Percentiles rank a stretch among this genome's conserved stretches.
Evolutionary conservation across 768 basidiomycete genomes (phyloP).

Genomic region (Suillus occidentalis): DNA sequence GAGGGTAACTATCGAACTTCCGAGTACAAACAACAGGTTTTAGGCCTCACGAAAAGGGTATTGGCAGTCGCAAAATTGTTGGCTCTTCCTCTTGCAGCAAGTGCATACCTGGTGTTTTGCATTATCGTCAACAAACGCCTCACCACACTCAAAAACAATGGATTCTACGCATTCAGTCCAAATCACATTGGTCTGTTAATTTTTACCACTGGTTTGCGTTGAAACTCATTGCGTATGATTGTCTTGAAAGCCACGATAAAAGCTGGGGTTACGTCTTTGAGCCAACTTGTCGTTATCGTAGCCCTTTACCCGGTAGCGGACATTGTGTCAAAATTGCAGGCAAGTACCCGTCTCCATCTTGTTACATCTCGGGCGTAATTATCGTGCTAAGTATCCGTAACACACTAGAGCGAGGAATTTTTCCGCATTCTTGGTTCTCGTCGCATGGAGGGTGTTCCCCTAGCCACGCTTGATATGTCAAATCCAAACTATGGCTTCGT

Average conservation of each 20-base stretch:
- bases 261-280: conserved; percentile 29
- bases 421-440: conserved; percentile 21
- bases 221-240: not conserved
- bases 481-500: conserved; percentile 21
- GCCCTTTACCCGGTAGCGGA: conserved; percentile 24
- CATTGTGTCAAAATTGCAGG: conserved; percentile 21
- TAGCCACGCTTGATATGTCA: conserved; percentile 25
- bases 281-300: conserved; percentile 27
- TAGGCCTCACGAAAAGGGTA: not conserved
- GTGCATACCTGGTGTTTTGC: conserved; percentile 30
- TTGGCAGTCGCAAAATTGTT: conserved; percentile 9
- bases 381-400: not conserved
- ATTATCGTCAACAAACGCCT: conserved; percentile 23
- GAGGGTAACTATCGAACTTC: not conserved
- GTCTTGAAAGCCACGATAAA: conserved; percentile 26
- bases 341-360: not conserved
- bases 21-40: not conserved
- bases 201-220: not conserved
- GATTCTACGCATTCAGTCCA: conserved; percentile 23
- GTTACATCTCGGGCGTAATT: not conserved
- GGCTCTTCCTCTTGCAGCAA: conserved; percentile 26
- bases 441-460: conserved; percentile 20
- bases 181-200: conserved; percentile 20
- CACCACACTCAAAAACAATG: conserved; percentile 27
- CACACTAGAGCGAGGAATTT: conserved; percentile 17